Evolutionary conservation across 2,329 filamentous ascomycete genomes (phyloP), one percentile per base, ranked within the genome.

Genomic region (Grosmannia clavigera): DNA sequence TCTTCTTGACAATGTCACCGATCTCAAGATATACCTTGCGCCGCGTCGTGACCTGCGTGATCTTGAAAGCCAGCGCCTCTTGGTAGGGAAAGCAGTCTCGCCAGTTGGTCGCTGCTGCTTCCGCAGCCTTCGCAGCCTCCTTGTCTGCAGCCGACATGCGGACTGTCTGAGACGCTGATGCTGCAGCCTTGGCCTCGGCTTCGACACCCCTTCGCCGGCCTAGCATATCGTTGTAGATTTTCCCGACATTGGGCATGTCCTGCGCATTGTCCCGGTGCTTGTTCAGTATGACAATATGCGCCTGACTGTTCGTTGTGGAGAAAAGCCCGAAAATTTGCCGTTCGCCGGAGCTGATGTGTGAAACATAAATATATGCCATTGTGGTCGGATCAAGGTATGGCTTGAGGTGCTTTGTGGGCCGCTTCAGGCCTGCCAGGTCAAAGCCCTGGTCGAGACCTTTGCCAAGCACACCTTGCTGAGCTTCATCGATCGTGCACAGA

Each of bases 381-480:
- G 83, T 79, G 0, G 86, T 83, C 2, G 86, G 80, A 22, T 86
- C 81, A 2, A 99, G 83, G 68, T 99, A 99, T 0, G 86, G 74
- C 43, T 70, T 76, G 1, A 75, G 77, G 1, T 60, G 57, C 68
- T 90, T 87, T 0, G 80, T 72, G 0, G 85, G 81, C 22, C 85
- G 83, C 65, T 85, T 84, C 53, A 99, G 75, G 7, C 88, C 81
- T 12, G 81, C 82, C 3, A 99, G 78, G 65, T 96, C 91, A 67
- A 99, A 99, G 0, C 94, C 95, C 66, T 92, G 86, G 66, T 99
- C 94, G 9, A 99, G 76, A 59, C 94, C 94, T 68, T 88, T 92
- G 57, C 94, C 94, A 10, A 99, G 81, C 2, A 96, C 92, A 66
- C 92, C 95, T 11, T 88, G 83, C 66, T 96, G 92, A 59, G 79